A percentile compares a stretch with the other conserved stretches of the same genome.
Conservation (phyloP, 139 green algal species). For the Closterium sp. region DNA sequence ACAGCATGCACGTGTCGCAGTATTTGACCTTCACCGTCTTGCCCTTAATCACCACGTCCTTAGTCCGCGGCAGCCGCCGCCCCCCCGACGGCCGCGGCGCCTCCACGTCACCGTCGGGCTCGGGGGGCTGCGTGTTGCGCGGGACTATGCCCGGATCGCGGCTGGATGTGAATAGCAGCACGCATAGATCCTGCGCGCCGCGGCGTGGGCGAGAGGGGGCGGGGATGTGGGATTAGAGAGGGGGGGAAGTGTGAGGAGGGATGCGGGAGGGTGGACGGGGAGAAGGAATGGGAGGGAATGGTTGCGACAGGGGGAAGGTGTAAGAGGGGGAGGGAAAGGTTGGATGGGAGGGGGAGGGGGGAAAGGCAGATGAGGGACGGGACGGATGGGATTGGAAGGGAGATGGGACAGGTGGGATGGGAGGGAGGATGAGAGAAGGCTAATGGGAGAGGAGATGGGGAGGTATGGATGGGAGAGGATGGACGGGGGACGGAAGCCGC, state of each 20-base stretch:
- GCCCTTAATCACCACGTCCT: constrained; percentile 63
- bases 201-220: neutral
- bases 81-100: neutral
- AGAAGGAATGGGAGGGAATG: neutral
- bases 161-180: constrained; percentile 70
- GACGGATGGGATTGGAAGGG: neutral
- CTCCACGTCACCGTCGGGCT: constrained; percentile 57
- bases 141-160: constrained; percentile 90
- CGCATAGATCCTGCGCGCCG: constrained; percentile 7
- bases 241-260: too few species aligned
- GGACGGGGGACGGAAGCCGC: too few species aligned
- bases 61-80: constrained; percentile 45
- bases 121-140: constrained; percentile 55
- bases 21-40: constrained; percentile 70
- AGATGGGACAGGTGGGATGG: neutral
- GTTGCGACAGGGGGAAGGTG: neutral
- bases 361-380: neutral
- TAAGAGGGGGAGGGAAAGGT: neutral
- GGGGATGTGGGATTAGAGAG: neutral
- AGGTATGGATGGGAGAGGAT: too few species aligned
- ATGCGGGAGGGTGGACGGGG: too few species aligned
- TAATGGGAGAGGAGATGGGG: neutral
- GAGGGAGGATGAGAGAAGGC: neutral
- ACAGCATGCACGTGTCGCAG: constrained; percentile 85
- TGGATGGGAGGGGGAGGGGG: neutral